phyloP scores from a whole-genome alignment of 169 alveolate genomes.

The Amoebophrya sp. region DNA sequence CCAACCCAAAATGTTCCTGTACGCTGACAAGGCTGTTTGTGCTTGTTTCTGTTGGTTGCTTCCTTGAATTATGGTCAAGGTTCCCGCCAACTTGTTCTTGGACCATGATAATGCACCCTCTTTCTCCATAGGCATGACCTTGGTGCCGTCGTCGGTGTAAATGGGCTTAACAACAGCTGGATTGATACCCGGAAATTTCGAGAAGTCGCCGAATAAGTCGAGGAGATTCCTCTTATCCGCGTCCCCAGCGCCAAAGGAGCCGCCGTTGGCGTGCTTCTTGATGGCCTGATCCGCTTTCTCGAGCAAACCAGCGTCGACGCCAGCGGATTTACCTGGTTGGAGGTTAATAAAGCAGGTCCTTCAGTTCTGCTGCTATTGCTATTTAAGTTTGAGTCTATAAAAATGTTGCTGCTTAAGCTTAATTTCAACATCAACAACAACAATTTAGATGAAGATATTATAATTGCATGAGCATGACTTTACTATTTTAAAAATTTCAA shows the following conservation, averaged over 20 bases:
- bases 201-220: not conserved
- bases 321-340: not conserved
- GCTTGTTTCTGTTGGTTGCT: not conserved
- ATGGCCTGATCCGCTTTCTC: not conserved
- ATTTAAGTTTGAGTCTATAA: too few species aligned
- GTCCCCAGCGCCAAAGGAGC: not conserved
- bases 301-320: not conserved
- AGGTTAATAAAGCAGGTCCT: too few species aligned
- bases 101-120: not conserved
- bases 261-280: not conserved
- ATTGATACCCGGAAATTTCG: not conserved
- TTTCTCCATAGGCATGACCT: not conserved
- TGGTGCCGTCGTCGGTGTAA: slow-evolving; percentile 2
- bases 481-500: too few species aligned
- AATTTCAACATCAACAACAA: too few species aligned
- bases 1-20: slow-evolving; percentile 12
- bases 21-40: not conserved
- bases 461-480: too few species aligned
- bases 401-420: too few species aligned
- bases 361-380: too few species aligned
- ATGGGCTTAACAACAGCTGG: not conserved
- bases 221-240: not conserved
- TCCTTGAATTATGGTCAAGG: too few species aligned
- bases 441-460: too few species aligned
- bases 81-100: not conserved